phyloP scores from a whole-genome alignment of 352 stramenopile species.

The Phytophthora ramorum region DNA sequence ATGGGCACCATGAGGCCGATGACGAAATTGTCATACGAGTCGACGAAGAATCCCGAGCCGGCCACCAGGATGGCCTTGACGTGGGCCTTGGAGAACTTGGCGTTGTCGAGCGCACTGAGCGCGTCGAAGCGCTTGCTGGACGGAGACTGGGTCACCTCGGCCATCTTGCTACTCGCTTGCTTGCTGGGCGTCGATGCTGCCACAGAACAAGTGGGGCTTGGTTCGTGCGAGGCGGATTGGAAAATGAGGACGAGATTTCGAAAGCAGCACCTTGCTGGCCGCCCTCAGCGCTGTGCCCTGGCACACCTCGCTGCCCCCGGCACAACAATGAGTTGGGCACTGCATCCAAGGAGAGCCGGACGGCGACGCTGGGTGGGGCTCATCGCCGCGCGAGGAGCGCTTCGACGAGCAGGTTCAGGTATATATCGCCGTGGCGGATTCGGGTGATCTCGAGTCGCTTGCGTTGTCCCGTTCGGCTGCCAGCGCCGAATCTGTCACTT shows the following conservation, averaged over 20 bases:
- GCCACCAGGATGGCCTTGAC: conserved; percentile 56
- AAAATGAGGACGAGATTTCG: conserved; percentile 14
- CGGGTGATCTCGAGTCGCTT: background rate
- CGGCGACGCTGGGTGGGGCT: conserved; percentile 18
- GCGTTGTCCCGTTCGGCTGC: background rate
- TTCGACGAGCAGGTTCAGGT: background rate
- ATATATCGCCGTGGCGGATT: conserved; percentile 23
- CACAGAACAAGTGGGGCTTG: background rate
- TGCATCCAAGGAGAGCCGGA: conserved; percentile 7
- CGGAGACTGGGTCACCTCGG: conserved; percentile 20
- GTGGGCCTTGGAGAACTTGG: conserved; percentile 58
- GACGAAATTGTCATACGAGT: conserved; percentile 69
- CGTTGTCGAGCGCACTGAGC: conserved; percentile 47
- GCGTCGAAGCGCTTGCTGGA: conserved; percentile 36
- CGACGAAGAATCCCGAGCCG: conserved; percentile 60
- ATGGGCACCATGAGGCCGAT: conserved; percentile 57
- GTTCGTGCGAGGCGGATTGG: conserved; percentile 17
- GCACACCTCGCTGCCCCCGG: conserved; percentile 2
- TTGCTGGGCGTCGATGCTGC: background rate
- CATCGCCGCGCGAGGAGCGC: conserved; percentile 14
- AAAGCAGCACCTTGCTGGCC: background rate
- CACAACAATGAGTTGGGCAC: conserved; percentile 27
- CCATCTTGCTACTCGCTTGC: conserved; percentile 11
- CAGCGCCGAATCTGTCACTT: conserved; percentile 14
- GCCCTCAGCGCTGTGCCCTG: background rate